Base-by-base conservation (phyloP, 176 grass and related monocot genomes). In the maize (Zea mays) region DNA sequence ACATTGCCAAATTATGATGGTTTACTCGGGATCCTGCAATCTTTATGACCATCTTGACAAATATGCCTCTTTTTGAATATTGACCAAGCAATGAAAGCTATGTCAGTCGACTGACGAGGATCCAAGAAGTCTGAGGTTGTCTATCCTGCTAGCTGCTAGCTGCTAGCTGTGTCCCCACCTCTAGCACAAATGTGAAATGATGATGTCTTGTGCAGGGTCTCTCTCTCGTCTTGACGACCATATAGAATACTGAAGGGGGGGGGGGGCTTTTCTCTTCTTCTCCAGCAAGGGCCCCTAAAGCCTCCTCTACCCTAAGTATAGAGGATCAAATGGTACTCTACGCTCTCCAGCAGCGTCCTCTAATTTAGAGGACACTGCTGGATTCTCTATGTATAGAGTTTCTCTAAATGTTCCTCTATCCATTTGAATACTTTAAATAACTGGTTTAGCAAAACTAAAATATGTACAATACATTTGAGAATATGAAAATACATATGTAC, bases 141-240 rank as follows among this genome's bases (percentile, higher is more conserved):
- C 55, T 76, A n/a, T 77, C 44, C 37, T 69, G 45, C 72, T 76
- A 20, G 16, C 40, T 27, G n/a, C n/a, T n/a, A n/a, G n/a, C n/a
- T 42, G 10, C 38, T 60, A 62, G 38, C 57, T 17, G 27, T 77
- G 57, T 7, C 35, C 40, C 58, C 13, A 35, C 51, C 42, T 67
- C 50, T 67, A 50, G 67, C 4, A 71, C 43, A 82, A 40, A 40
- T 60, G 50, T 64, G 50, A 81, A 39, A 40, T 60, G 61, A 59
- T 40, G 4, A 40, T 81, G 63, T 5, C 44, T 42, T 74, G n/a
- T 71, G 8, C 16, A 46, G 49, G 12, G 19, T 47, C 12, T 12
- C 35, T 62, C 52, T 60, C 20, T 33, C 11, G 14, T 20, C 55
- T 51, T 34, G 5, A 38, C 57, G 55, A 58, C 41, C 36, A 37